Evolutionary conservation across 2,329 filamentous ascomycete species (phyloP).

Genomic region (Talaromyces piceae): DNA sequence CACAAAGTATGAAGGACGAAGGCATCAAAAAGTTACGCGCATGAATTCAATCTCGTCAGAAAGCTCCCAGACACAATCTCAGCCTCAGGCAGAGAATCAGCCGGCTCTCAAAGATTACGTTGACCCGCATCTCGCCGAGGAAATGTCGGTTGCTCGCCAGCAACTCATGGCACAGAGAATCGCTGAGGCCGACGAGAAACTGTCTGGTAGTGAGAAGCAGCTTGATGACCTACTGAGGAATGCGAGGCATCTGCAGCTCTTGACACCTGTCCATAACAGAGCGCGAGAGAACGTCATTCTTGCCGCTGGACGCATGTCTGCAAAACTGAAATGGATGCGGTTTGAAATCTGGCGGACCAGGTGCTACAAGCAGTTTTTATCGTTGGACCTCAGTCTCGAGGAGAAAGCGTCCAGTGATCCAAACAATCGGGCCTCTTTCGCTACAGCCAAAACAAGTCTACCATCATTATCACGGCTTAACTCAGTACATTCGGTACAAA

Average conservation of each 20-base stretch:
- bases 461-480: constrained; percentile 10
- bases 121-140: constrained; percentile 74
- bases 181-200: constrained; percentile 69
- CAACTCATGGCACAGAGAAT: constrained; percentile 81
- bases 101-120: constrained; percentile 51
- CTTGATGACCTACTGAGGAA: constrained; percentile 80
- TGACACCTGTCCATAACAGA: constrained; percentile 86
- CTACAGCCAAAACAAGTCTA: constrained; percentile 14
- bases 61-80: constrained; percentile 59
- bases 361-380: constrained; percentile 82
- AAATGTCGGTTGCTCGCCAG: constrained; percentile 74
- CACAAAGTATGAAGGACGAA: constrained; percentile 76
- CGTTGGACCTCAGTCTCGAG: constrained; percentile 80
- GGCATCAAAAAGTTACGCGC: constrained; percentile 48
- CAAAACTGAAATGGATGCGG: constrained; percentile 87
- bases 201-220: constrained; percentile 64
- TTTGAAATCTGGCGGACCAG: constrained; percentile 88
- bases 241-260: constrained; percentile 77
- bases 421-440: constrained; percentile 3
- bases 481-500: constrained; percentile 16
- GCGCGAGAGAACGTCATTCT: constrained; percentile 80
- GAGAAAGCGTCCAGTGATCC: constrained; percentile 12
- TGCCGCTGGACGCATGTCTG: constrained; percentile 74
- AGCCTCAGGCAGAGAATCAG: constrained; percentile 58
- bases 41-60: constrained; percentile 52